These are phyloP conservation scores for Sporothrix brasiliensis DNA, from an alignment of 2,329 filamentous ascomycete species.

Conservation along the genomic window DNA sequence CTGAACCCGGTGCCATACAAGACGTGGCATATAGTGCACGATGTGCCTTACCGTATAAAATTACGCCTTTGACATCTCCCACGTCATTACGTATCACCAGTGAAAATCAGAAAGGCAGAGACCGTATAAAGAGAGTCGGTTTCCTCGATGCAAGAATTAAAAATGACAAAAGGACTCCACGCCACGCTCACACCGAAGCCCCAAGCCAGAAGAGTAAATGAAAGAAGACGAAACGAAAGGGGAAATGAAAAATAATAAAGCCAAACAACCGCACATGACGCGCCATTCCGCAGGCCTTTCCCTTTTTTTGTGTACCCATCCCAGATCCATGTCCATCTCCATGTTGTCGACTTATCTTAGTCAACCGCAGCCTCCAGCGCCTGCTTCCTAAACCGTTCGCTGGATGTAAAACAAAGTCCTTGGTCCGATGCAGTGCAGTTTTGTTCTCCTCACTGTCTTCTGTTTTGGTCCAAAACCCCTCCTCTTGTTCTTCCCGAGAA, in stretches of 20 bases:
- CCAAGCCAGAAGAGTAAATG: constrained; percentile 29
- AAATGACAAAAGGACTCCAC: constrained; percentile 30
- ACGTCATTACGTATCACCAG: background rate
- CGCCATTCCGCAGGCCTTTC: background rate
- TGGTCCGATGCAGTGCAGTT: constrained; percentile 1
- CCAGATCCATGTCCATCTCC: background rate
- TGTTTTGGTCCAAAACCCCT: background rate
- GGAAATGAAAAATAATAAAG: background rate
- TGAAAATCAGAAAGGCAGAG: background rate
- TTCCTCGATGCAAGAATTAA: constrained; percentile 31
- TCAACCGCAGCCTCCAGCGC: background rate
- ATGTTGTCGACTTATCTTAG: background rate
- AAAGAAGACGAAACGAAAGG: background rate
- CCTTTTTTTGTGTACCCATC: constrained; percentile 7
- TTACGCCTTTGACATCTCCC: background rate
- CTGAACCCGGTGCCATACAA: too few species aligned
- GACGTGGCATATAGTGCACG: background rate
- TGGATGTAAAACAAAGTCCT: background rate
- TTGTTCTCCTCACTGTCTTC: background rate
- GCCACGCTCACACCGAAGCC: constrained; percentile 33
- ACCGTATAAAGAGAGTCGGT: background rate
- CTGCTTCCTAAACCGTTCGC: background rate
- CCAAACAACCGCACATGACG: constrained; percentile 4
- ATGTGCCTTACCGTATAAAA: background rate
- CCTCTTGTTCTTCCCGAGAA: background rate